phyloP scores from a whole-genome alignment of 208 protist species.

The Jaenimonas drosophilae region DNA sequence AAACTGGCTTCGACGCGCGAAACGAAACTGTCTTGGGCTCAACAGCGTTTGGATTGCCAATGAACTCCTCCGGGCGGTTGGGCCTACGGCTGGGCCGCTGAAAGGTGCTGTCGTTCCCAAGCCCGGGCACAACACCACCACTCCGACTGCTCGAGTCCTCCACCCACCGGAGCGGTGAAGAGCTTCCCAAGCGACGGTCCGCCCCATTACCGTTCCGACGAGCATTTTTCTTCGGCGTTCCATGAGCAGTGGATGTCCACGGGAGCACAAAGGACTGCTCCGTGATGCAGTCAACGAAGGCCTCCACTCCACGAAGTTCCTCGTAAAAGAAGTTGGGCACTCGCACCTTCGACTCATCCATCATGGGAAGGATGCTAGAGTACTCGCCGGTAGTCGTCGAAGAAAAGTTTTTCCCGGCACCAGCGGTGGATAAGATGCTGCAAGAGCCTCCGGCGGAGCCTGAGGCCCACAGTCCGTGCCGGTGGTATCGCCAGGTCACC shows the following conservation, averaged over 20 bases:
- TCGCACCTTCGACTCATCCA: constrained; percentile 19
- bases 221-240: too few species aligned
- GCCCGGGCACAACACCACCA: neutral
- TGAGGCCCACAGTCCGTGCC: constrained; percentile 6
- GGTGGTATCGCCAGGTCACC: constrained; percentile 61
- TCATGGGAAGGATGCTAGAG: constrained; percentile 7
- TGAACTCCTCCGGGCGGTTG: too few species aligned
- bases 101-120: too few species aligned
- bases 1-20: too few species aligned
- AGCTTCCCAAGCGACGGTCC: neutral
- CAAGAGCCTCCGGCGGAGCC: neutral
- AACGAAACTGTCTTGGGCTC: too few species aligned
- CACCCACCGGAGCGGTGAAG: neutral
- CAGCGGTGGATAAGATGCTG: neutral
- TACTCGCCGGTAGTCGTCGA: neutral
- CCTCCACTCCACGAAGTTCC: constrained; percentile 49
- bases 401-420: neutral
- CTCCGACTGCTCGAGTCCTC: neutral
- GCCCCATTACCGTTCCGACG: too few species aligned
- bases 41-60: too few species aligned
- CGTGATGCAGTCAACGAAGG: constrained; percentile 55
- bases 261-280: constrained; percentile 49
- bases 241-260: neutral
- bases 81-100: too few species aligned
- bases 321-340: constrained; percentile 70